These are phyloP conservation scores for Xylariaceae sp. DNA, from an alignment of 2,329 filamentous ascomycete genomes.

Conservation along the genomic window DNA sequence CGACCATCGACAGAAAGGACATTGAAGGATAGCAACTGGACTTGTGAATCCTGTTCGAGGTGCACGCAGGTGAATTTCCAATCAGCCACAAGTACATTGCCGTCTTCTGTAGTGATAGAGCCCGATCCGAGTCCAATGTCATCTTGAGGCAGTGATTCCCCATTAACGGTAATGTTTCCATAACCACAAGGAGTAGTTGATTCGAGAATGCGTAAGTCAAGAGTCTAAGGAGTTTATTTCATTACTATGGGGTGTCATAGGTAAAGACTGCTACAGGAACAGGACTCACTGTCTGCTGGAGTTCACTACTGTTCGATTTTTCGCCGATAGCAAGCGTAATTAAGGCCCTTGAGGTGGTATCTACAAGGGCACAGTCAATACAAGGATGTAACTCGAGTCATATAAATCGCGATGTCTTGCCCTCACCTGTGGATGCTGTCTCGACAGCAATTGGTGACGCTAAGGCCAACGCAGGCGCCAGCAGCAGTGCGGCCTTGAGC, in stretches of 20 bases:
- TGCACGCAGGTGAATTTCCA: constrained; percentile 58
- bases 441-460: constrained; percentile 34
- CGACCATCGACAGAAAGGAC: constrained; percentile 52
- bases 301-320: constrained; percentile 25
- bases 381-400: background rate
- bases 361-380: constrained; percentile 17
- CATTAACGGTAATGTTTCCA: constrained; percentile 56
- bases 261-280: background rate
- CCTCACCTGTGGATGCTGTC: constrained; percentile 25
- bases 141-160: constrained; percentile 49
- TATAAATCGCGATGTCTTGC: constrained; percentile 24
- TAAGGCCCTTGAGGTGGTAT: constrained; percentile 34
- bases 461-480: constrained; percentile 46
- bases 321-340: constrained; percentile 36
- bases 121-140: constrained; percentile 51
- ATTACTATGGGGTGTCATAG: background rate
- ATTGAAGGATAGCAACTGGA: constrained; percentile 54
- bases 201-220: constrained; percentile 54
- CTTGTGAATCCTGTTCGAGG: constrained; percentile 47
- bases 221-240: constrained; percentile 33
- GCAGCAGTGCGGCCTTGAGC: constrained; percentile 43
- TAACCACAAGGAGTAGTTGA: constrained; percentile 54
- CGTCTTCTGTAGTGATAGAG: constrained; percentile 48
- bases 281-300: constrained; percentile 37
- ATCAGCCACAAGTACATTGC: constrained; percentile 49